Evolutionary conservation across 345 rosid species (phyloP), one percentile per base, ranked within the genome.

Genomic region (Litchi chinensis): DNA sequence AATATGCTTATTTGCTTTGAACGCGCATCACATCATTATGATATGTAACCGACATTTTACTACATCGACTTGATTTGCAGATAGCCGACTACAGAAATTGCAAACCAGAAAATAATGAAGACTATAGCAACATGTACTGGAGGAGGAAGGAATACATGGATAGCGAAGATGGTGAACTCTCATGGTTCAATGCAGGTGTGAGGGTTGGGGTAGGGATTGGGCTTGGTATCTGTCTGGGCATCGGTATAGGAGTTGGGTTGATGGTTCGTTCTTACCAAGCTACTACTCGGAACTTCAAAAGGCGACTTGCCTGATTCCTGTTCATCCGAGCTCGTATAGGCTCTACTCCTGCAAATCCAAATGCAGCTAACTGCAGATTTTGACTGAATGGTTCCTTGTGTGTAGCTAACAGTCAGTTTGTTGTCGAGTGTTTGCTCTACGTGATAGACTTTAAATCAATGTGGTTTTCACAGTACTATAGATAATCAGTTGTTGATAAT

Each of bases 141-240:
- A 83, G 88, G 83, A 83, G 92, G 79, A 84, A 78, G 3, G 93
- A 89, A 80, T 90, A 83, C 75, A 76, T 87, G 73, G 97, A 91
- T 12, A 83, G 86, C 10, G 98, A 92, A 85, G 96, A 93, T 63
- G 97, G 99, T 1, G 97, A 93, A 80, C 91, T 95, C 68, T 90
- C 97, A 1, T 96, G 97, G 99, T 94, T 96, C 80, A 96, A 93
- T 75, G 97, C 99, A 0, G 99, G 99, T 50, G 98, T 95, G 40
- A 86, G 98, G 63, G 99, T 93, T 78, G 98, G 99, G 32, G 98
- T 95, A 18, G 99, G 99, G 39, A 93, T 96, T 43, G 98, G 99
- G 22, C 99, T 95, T 21, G 97, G 99, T 60, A 87, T 94, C 76
- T 96, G 97, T 73, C 86, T 96, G 54, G 98, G 98, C 70, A 39